These are phyloP conservation scores for Solanum medicagineum DNA, from an alignment of 257 asterid species.

Conservation along the genomic window DNA sequence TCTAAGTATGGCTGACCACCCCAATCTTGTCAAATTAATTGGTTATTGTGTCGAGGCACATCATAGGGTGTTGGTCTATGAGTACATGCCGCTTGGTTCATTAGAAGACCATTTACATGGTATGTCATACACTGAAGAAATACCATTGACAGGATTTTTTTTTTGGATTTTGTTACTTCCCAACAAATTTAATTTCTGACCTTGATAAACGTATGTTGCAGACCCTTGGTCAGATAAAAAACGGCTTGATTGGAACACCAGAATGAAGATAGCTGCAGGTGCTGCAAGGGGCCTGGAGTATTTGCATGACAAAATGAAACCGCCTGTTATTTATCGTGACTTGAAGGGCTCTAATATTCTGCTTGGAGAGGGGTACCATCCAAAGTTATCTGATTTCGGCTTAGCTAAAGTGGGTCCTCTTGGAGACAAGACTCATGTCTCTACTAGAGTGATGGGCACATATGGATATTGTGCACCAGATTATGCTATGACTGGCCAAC, in stretches of 20 bases:
- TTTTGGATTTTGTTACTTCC: not conserved
- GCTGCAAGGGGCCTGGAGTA: conserved; percentile 74
- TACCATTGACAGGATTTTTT: not conserved
- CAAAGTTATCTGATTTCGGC: conserved; percentile 81
- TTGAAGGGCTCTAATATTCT: conserved; percentile 67
- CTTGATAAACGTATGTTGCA: conserved; percentile 7
- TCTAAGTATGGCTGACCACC: conserved; percentile 47
- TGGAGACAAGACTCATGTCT: conserved; percentile 69
- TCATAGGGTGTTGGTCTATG: conserved; percentile 66
- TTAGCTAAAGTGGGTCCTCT: conserved; percentile 68
- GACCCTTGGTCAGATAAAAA: conserved; percentile 20
- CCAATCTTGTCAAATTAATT: conserved; percentile 56
- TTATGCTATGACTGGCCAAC: conserved; percentile 78
- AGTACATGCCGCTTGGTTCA: conserved; percentile 73
- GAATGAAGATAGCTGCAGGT: conserved; percentile 81
- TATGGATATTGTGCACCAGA: conserved; percentile 86
- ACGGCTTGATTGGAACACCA: conserved; percentile 51
- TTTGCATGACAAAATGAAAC: conserved; percentile 63
- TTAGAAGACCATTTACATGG: conserved; percentile 72
- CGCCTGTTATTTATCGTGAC: conserved; percentile 70
- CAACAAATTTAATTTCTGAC: not conserved
- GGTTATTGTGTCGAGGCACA: conserved; percentile 69
- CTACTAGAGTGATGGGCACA: conserved; percentile 87
- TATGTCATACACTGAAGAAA: not conserved
- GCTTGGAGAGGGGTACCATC: conserved; percentile 53